Base-by-base conservation (phyloP, 306 rosid genomes). In the Cucurbita pepo region DNA sequence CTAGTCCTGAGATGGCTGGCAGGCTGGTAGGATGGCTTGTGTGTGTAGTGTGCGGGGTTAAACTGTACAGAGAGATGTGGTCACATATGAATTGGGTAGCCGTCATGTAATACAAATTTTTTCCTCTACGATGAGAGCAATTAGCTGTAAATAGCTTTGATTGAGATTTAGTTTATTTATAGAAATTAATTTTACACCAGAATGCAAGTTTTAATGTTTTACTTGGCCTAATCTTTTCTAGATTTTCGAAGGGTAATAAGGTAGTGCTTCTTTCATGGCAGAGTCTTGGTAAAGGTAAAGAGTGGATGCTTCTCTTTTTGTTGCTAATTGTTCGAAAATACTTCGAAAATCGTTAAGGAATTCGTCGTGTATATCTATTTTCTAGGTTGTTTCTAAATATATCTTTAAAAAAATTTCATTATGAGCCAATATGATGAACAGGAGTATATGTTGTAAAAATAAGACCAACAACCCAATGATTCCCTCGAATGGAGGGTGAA, bases 151-250 rank as follows among this genome's bases (percentile, higher is more conserved):
- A 69, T 69, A 69, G 51, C 74, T 69, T 69, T 69, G 58, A 50
- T 69, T 50, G 58, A 51, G 74, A 50, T 69, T 37, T 69, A 69
- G 58, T 69, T 67, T 69, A 69, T 69, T 69, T 69, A 69, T 69
- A 69, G 47, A 69, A 48, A 69, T 48, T 69, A 69, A 69, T 51
- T 69, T 69, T 69, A 69, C 74, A 51, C 74, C 59, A 30, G 30
- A 69, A 69, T 44, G 71, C 44, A 69, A 50, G 51, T 12, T 83
- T 85, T 86, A 81, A 22, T 69, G 73, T 48, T 48, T 48, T 48
- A 69, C 25, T 48, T 69, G 56, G 57, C 41, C 57, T 22, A 48
- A 65, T 54, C 18, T 21, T 44, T 44, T 44, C 71, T 44, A 64
- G 37, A 41, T 64, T 18, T 64, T 25, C 51, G 10, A 18, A 18